Conservation (phyloP, 108 stramenopile species). For the Epipyxis sp. region DNA sequence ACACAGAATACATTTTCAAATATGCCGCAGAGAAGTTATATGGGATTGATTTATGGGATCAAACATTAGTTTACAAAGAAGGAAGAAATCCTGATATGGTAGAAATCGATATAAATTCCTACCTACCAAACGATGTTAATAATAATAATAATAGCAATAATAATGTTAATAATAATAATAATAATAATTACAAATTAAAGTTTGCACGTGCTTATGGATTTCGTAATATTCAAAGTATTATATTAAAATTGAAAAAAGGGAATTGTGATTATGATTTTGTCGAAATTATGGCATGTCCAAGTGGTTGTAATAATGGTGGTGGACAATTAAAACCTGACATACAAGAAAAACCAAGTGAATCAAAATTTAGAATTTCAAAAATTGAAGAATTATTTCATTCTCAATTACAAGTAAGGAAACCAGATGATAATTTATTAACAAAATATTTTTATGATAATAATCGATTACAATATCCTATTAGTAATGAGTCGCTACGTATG, state of each 20-base stretch:
- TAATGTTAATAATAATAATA: neutral
- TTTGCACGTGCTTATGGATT: constrained; percentile 95
- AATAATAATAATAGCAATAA: neutral
- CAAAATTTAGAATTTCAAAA: neutral
- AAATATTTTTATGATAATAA: constrained; percentile 1
- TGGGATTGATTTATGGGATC: constrained; percentile 40
- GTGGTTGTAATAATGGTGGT: constrained; percentile 93
- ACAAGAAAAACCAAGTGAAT: neutral
- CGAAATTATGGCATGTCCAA: constrained; percentile 97
- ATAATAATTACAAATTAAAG: constrained; percentile 36
- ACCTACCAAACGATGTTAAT: neutral
- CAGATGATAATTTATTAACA: neutral
- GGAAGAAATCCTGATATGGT: constrained; percentile 54
- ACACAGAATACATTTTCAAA: constrained; percentile 50
- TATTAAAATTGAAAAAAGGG: constrained; percentile 56
- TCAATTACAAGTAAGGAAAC: neutral
- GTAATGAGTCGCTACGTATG: neutral
- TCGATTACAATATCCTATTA: neutral
- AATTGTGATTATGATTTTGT: constrained; percentile 67
- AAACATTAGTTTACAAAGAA: constrained; percentile 41
- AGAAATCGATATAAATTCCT: constrained; percentile 1
- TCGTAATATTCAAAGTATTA: constrained; percentile 84
- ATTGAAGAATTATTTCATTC: constrained; percentile 18
- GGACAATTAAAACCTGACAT: constrained; percentile 61
- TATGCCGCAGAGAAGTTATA: constrained; percentile 45